Evolutionary conservation across 202 grass and related monocot genomes (phyloP), one percentile per base, ranked within the genome.

Genomic region (Elaeis oleifera): DNA sequence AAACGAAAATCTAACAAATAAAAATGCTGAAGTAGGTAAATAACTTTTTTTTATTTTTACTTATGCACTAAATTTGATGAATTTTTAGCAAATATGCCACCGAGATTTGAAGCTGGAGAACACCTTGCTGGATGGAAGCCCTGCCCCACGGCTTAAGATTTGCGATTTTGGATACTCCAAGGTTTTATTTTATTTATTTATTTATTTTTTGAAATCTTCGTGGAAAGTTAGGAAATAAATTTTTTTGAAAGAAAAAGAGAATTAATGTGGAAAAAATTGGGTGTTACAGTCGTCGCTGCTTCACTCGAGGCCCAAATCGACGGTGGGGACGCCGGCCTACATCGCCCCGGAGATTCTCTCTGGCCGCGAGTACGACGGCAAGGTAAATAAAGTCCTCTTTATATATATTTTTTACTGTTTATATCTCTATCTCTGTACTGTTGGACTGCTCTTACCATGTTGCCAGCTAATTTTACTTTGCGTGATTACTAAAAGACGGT

Each of bases 121-220:
- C 78, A 96, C 90, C 1, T 78, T 96, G 28, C 81, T 96, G 0
- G 90, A 96, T 71, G 90, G 90, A 24, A 90, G 86, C 81, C 86
- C 86, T 0, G 90, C 90, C 5, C 90, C 90, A 0, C 57, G 86
- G 2, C 80, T 96, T 54, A 96, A 96, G 83, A 96, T 96, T 69
- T 96, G 90, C 74, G 90, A 96, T 76, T 96, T 96, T 13, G 90
- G 90, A 1, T 96, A 96, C 82, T 96, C 90, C 49, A 96, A 95
- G 84, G 84, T 80, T 7, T 26, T 50, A 13, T 1, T 26, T 52
- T 51, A n/a, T n/a, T n/a, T n/a, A n/a, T n/a, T n/a, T n/a, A n/a
- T 27, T 0, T 18, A 4, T 24, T 39, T 44, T 44, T 44, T 44
- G 13, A 13, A 44, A 44, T 44, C 11, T 39, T 44, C 36, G 6